Evolutionary conservation across 805 yeast genomes (phyloP).

Genomic region (Candida nitratophila): DNA sequence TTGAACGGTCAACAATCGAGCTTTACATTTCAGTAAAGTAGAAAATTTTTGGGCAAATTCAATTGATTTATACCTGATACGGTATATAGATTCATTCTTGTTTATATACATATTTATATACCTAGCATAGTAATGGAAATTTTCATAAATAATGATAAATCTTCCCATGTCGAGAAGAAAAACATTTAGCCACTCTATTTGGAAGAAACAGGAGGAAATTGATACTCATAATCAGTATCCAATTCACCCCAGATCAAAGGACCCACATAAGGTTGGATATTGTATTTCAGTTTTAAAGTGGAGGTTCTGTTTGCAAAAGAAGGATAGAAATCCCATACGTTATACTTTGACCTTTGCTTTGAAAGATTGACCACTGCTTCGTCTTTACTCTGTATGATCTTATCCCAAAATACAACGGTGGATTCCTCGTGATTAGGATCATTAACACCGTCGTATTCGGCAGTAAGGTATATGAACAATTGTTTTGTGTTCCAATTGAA

Average conservation of each 20-base stretch:
- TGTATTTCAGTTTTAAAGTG: conserved; percentile 71
- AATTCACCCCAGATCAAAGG: conserved; percentile 64
- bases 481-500: conserved; percentile 98
- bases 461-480: conserved; percentile 85
- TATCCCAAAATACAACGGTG: conserved; percentile 88
- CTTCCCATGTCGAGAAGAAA: too few relatives aligned
- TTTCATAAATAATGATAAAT: too few relatives aligned
- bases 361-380: conserved; percentile 51
- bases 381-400: conserved; percentile 53
- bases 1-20: too few relatives aligned
- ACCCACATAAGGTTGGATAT: conserved; percentile 88
- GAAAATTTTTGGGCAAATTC: too few relatives aligned
- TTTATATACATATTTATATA: too few relatives aligned
- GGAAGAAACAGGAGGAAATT: conserved; percentile 11
- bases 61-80: too few relatives aligned
- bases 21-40: too few relatives aligned
- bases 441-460: conserved; percentile 56
- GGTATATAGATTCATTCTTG: too few relatives aligned
- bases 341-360: conserved; percentile 62
- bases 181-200: too few relatives aligned
- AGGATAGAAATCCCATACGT: conserved; percentile 79
- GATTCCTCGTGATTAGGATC: conserved; percentile 20
- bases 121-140: too few relatives aligned
- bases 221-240: conserved; percentile 13
- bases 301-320: conserved; percentile 59